Base-by-base conservation (phyloP, 805 yeast genomes). In the Torulaspora quercuum region DNA sequence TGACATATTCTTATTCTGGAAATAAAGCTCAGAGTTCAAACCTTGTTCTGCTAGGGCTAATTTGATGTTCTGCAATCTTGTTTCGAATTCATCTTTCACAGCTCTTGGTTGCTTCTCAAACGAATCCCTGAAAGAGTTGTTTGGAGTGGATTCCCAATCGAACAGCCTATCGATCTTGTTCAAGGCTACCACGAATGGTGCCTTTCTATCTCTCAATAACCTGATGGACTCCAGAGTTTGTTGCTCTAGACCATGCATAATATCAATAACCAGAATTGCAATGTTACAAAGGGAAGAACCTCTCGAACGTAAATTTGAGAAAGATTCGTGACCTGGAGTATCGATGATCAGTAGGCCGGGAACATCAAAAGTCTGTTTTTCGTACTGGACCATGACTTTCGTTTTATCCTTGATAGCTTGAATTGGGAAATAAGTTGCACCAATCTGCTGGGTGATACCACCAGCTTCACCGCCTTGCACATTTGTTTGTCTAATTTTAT, bases 401-500 rank as follows among this genome's bases (percentile, higher is more conserved):
- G 97, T 92, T 70, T 92, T 92, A 58, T 79, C 79, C 64, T 81
- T 80, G 56, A 92, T 86, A 27, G 97, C 88, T 19, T 83, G 94
- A 50, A 92, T 88, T 44, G 98, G 98, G 86, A 92, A 92, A 64
- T 92, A 92, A 14, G 99, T 92, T 39, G 99, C 99, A 78, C 99
- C 99, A 61, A 92, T 92, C 69, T 92, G 99, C 75, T 92, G 99
- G 48, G 99, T 92, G 64, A 92, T 92, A 72, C 99, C 99, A 72
- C 99, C 99, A 38, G 99, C 99, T 71, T 92, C 99, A 60, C 98
- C 99, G 64, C 97, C 99, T 72, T 92, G 99, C 44, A 92, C 99
- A 59, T 92, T 92, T 26, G 97, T 92, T 71, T 90, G 97, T 71
- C 99, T 90, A 52, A 92, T 81, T 67, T 92, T 92, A 63, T 92